A percentile compares a stretch with the other conserved stretches of the same genome.
Evolutionary conservation across 495 filamentous ascomycete species (phyloP).

Genomic region (Hypoxylon fuscum): DNA sequence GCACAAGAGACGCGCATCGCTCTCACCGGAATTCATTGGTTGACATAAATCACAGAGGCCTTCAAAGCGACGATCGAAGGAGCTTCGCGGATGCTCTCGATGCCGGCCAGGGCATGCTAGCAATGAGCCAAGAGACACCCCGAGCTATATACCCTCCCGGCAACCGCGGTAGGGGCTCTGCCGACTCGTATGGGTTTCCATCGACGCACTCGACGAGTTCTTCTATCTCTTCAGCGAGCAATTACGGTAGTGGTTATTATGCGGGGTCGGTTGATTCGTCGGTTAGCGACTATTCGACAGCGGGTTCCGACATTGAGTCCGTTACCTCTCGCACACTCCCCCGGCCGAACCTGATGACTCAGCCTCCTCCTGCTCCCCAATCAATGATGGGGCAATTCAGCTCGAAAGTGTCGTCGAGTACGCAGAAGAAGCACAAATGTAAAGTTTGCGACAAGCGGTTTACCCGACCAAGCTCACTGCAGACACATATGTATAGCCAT

Average conservation of each 20-base stretch:
- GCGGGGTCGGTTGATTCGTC: conserved; percentile 88
- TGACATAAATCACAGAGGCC: conserved; percentile 69
- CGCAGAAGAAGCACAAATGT: conserved; percentile 99
- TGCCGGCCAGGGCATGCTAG: conserved; percentile 85
- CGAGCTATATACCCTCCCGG: conserved; percentile 84
- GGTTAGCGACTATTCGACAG: conserved; percentile 93
- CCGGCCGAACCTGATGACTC: conserved; percentile 73
- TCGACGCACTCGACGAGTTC: conserved; percentile 91
- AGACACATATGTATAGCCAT: conserved; percentile 99
- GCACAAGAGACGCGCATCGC: conserved; percentile 49
- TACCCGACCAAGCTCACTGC: conserved; percentile 92
- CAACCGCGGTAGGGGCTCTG: conserved; percentile 68
- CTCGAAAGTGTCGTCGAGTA: conserved; percentile 93
- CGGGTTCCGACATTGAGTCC: conserved; percentile 85
- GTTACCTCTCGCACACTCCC: conserved; percentile 82
- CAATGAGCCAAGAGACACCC: conserved; percentile 90
- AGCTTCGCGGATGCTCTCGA: conserved; percentile 86
- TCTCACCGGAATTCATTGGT: conserved; percentile 64
- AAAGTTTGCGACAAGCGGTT: conserved; percentile 99
- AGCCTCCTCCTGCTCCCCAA: conserved; percentile 81
- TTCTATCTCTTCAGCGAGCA: conserved; percentile 84
- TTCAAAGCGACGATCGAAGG: conserved; percentile 69
- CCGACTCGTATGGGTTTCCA: conserved; percentile 95
- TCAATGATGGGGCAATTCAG: conserved; percentile 99
- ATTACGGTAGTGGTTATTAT: conserved; percentile 77